Conservation (phyloP, 352 stramenopile species). For the Pythium pyrilobum region DNA sequence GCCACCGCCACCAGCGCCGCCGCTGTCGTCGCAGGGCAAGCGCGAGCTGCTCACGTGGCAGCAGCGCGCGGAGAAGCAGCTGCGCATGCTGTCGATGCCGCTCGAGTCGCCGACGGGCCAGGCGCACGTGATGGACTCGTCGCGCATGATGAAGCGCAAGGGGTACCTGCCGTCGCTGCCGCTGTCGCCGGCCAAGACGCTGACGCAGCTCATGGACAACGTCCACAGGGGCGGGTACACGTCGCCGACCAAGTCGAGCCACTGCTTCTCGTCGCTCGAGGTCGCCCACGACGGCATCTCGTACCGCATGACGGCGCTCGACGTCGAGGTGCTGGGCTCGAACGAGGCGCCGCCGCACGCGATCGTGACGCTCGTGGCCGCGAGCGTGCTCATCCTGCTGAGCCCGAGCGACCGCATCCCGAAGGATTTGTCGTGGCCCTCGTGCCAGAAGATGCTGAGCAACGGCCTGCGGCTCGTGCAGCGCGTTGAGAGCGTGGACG, state of each 20-base stretch:
- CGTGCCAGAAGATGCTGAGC: constrained; percentile 56
- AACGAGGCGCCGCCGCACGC: constrained; percentile 42
- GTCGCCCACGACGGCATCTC: constrained; percentile 10
- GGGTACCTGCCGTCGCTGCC: constrained; percentile 52
- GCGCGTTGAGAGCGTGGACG: constrained; percentile 34
- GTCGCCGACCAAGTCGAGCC: constrained; percentile 7
- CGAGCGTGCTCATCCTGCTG: constrained; percentile 65
- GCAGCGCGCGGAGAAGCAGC: constrained; percentile 56
- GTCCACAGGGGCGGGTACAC: constrained; percentile 26
- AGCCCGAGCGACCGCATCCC: constrained; percentile 63
- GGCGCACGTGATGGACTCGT: constrained; percentile 65
- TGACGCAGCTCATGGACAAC: constrained; percentile 50
- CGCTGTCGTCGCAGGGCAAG: constrained; percentile 6
- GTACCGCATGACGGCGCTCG: constrained; percentile 33
- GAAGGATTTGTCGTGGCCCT: constrained; percentile 66
- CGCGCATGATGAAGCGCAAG: constrained; percentile 70
- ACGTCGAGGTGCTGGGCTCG: constrained; percentile 46
- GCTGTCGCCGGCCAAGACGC: constrained; percentile 53
- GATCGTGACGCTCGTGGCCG: constrained; percentile 53
- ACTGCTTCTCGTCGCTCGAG: constrained; percentile 29
- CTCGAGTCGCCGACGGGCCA: constrained; percentile 44
- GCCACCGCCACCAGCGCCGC: not conserved
- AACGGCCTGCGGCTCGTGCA: constrained; percentile 46
- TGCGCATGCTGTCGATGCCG: constrained; percentile 63
- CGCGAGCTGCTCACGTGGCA: constrained; percentile 39